A percentile compares a stretch with the other conserved stretches of the same genome.
These are phyloP conservation scores for Secale cereale DNA, from an alignment of 176 grass and related monocot genomes.

Conservation along the genomic window DNA sequence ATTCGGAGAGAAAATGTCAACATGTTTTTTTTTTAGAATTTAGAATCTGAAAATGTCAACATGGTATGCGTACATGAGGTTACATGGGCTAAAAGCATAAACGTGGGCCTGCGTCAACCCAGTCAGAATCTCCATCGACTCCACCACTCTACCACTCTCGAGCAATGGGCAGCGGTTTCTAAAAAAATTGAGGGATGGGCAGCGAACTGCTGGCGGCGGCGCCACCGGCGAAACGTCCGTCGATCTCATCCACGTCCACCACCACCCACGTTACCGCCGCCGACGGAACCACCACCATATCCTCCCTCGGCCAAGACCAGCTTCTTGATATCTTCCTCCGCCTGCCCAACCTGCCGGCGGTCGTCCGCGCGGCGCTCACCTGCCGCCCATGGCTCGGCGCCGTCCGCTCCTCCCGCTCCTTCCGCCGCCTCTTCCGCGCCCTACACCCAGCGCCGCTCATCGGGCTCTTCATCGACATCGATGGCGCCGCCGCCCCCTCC, in stretches of 20 bases:
- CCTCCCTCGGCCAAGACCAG: neutral
- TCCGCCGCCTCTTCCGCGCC: neutral
- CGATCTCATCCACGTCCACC: neutral
- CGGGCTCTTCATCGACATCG: neutral
- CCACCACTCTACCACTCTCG: no score
- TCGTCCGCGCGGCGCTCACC: neutral
- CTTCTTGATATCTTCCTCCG: neutral
- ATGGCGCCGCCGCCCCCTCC: neutral
- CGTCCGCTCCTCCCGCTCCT: neutral
- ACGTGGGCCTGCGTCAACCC: no score
- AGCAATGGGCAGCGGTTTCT: neutral
- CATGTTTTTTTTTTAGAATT: no score
- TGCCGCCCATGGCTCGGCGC: neutral
- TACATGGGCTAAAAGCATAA: no score
- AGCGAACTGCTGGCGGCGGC: neutral
- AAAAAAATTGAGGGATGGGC: neutral
- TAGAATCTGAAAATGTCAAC: no score
- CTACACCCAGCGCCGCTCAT: neutral
- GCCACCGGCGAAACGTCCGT: neutral
- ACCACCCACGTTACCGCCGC: no score
- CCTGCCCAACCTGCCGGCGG: neutral
- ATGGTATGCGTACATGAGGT: no score
- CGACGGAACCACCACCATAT: neutral
- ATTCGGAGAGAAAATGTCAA: no score
- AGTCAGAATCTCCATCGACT: no score